Evolutionary conservation across 345 rosid species (phyloP).

Genomic region (Acer negundo): DNA sequence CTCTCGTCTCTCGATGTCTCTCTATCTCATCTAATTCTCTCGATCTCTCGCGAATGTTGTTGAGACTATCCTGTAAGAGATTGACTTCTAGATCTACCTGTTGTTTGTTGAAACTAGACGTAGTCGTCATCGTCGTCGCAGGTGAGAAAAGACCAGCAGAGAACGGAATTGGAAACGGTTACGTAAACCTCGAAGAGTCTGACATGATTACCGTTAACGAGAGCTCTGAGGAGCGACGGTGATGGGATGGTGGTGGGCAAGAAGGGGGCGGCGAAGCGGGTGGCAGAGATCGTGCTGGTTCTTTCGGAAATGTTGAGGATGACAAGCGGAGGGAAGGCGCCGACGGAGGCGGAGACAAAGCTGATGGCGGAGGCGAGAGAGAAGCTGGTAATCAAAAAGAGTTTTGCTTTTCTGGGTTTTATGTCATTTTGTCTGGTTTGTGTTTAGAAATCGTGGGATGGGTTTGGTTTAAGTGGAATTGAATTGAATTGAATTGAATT

Average conservation of each 20-base stretch:
- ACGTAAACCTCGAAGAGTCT: constrained; percentile 15
- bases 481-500: neutral
- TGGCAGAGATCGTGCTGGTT: constrained; percentile 84
- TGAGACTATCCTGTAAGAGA: constrained; percentile 89
- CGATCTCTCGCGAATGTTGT: constrained; percentile 61
- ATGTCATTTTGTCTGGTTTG: neutral
- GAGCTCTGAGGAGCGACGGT: constrained; percentile 30
- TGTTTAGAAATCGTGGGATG: neutral
- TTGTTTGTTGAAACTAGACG: constrained; percentile 41
- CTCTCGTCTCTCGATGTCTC: no score
- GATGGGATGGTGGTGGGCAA: neutral
- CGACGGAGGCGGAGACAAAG: constrained; percentile 62
- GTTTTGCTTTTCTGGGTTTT: neutral
- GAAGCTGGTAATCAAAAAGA: constrained; percentile 41
- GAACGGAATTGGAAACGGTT: constrained; percentile 23
- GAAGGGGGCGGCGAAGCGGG: constrained; percentile 42
- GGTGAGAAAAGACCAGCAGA: constrained; percentile 37
- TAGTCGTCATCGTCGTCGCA: neutral
- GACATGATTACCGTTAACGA: neutral
- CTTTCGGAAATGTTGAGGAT: constrained; percentile 74
- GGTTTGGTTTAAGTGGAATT: neutral
- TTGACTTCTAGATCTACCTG: constrained; percentile 86
- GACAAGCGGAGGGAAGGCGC: constrained; percentile 62
- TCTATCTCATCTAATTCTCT: no score
- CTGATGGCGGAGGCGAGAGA: constrained; percentile 83